Evolutionary conservation across 2,329 filamentous ascomycete species (phyloP).

Genomic region (Albophoma yamanashiensis): DNA sequence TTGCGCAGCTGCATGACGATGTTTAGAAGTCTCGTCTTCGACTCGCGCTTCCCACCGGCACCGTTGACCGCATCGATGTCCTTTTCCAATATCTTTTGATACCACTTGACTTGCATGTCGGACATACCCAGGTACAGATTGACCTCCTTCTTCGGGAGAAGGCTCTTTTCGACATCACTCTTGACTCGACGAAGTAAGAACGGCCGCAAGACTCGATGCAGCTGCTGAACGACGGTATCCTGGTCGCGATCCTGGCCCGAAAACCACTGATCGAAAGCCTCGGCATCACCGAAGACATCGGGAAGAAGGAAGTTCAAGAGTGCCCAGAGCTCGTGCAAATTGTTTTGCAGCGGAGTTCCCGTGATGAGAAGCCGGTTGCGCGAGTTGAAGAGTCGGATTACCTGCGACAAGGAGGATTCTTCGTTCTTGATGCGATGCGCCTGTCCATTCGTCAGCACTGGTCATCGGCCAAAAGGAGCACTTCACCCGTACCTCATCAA

Average conservation of each 20-base stretch:
- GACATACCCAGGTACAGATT: slow-evolving; percentile 98
- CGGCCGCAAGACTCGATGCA: slow-evolving; percentile 84
- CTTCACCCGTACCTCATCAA: slow-evolving; percentile 55
- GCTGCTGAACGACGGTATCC: slow-evolving; percentile 89
- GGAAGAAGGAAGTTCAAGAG: slow-evolving; percentile 95
- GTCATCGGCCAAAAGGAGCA: not conserved
- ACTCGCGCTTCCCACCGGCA: slow-evolving; percentile 90
- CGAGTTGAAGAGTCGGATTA: slow-evolving; percentile 92
- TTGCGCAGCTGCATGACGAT: slow-evolving; percentile 99
- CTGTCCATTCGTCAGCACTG: slow-evolving; percentile 13
- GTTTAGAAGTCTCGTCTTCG: slow-evolving; percentile 91
- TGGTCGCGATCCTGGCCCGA: slow-evolving; percentile 83
- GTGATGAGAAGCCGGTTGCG: slow-evolving; percentile 92
- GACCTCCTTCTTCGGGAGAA: slow-evolving; percentile 93
- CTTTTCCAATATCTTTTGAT: slow-evolving; percentile 97
- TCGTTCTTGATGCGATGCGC: slow-evolving; percentile 99
- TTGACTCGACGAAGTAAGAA: slow-evolving; percentile 95
- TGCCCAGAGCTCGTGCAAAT: slow-evolving; percentile 95
- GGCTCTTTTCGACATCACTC: slow-evolving; percentile 93
- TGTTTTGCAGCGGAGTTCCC: slow-evolving; percentile 94
- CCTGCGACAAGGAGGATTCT: slow-evolving; percentile 90
- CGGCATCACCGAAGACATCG: slow-evolving; percentile 92
- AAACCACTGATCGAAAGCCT: slow-evolving; percentile 98
- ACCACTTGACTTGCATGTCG: slow-evolving; percentile 99
- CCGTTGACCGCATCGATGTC: slow-evolving; percentile 98